Percentiles rank a stretch among this genome's conserved stretches.
These are phyloP conservation scores for Sutorius eximius DNA, from an alignment of 1,284 basidiomycete genomes.

Conservation along the genomic window DNA sequence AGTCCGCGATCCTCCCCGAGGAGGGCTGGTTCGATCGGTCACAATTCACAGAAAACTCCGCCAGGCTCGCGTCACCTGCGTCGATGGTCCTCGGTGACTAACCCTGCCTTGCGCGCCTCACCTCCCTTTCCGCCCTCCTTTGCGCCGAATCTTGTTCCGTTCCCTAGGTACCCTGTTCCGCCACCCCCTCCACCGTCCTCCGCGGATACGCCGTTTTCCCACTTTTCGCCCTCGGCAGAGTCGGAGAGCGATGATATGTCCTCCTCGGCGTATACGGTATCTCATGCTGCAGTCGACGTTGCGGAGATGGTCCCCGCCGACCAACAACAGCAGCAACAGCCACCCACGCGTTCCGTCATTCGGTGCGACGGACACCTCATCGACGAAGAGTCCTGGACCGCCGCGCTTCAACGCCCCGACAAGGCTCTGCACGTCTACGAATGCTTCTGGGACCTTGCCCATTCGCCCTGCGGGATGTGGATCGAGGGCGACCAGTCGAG, in stretches of 20 bases:
- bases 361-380: slow-evolving; percentile 29
- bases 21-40: slow-evolving; percentile 36
- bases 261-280: slow-evolving; percentile 10
- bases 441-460: slow-evolving; percentile 29
- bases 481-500: slow-evolving; percentile 35
- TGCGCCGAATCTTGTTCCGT: slow-evolving; percentile 16
- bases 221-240: slow-evolving; percentile 27
- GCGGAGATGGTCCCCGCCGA: slow-evolving; percentile 13
- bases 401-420: slow-evolving; percentile 25
- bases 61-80: slow-evolving; percentile 31
- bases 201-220: slow-evolving; percentile 19
- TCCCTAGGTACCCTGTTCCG: slow-evolving; percentile 20
- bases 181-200: slow-evolving; percentile 2
- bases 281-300: slow-evolving; percentile 24
- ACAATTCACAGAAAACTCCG: slow-evolving; percentile 34
- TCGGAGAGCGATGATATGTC: slow-evolving; percentile 27
- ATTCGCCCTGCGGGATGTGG: slow-evolving; percentile 34
- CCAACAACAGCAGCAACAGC: slow-evolving; percentile 3
- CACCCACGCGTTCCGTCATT: slow-evolving; percentile 20
- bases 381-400: slow-evolving; percentile 33
- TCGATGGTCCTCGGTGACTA: slow-evolving; percentile 34
- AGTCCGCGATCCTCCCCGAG: slow-evolving; percentile 36
- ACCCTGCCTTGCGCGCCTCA: slow-evolving; percentile 29
- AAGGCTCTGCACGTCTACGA: slow-evolving; percentile 33
- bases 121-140: slow-evolving; percentile 20